phyloP scores from a whole-genome alignment of 2,329 filamentous ascomycete species.

The Magnaporthiopsis rhizophila region DNA sequence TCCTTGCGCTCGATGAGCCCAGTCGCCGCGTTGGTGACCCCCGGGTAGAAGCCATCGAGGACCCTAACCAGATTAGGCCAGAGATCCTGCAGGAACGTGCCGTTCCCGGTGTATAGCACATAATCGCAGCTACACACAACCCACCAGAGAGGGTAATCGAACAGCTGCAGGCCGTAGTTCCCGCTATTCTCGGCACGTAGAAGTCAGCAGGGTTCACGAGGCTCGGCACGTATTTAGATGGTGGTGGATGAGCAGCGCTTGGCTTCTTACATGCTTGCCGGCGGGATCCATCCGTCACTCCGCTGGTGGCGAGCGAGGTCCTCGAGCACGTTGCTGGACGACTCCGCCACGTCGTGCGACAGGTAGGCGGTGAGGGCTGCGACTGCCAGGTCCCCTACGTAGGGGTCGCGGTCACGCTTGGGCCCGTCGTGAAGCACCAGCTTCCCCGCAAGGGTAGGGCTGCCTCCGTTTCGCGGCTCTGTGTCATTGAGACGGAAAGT shows the following conservation, averaged over 20 bases:
- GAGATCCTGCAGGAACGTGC: conserved; percentile 30
- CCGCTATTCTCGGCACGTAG: conserved; percentile 20
- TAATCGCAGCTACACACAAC: conserved; percentile 38
- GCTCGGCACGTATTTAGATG: not conserved
- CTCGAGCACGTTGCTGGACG: conserved; percentile 37
- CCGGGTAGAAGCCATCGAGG: conserved; percentile 38
- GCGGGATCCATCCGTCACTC: conserved; percentile 44
- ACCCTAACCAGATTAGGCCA: conserved; percentile 31
- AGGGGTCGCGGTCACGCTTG: conserved; percentile 45
- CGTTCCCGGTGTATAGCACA: conserved; percentile 41
- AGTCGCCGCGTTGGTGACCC: conserved; percentile 29
- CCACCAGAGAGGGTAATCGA: conserved; percentile 48
- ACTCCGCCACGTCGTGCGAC: conserved; percentile 32
- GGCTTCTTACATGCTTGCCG: conserved; percentile 38
- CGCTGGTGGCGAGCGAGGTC: conserved; percentile 42
- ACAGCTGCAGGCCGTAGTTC: conserved; percentile 37
- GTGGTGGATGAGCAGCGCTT: not conserved
- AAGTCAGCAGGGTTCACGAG: not conserved
- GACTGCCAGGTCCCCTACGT: conserved; percentile 43
- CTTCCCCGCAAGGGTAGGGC: conserved; percentile 34
- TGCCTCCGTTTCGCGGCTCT: conserved; percentile 36
- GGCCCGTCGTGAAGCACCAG: conserved; percentile 41
- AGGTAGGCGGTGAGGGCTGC: conserved; percentile 39
- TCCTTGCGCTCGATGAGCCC: conserved; percentile 31
- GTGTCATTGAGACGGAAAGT: conserved; percentile 38